phyloP scores from a whole-genome alignment of 177 flowering plant genomes.

The Vitis hybrid region DNA sequence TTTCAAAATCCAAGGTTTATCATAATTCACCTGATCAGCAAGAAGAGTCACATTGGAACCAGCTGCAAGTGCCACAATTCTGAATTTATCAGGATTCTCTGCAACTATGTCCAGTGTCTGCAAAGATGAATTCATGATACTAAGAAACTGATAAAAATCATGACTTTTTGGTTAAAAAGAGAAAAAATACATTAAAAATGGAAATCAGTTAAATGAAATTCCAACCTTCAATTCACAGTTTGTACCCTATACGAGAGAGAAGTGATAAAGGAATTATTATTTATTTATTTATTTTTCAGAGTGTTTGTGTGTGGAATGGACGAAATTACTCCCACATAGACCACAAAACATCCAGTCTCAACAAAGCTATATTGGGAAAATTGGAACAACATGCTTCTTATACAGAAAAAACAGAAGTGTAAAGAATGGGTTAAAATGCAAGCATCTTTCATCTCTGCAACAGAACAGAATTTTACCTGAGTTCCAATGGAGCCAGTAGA shows the following conservation, averaged over 20 bases:
- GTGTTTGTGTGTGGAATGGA: no score
- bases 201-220: no score
- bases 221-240: no score
- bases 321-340: no score
- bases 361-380: no score
- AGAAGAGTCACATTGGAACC: constrained; percentile 98
- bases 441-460: neutral
- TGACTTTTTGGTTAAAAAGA: neutral
- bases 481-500: constrained; percentile 99
- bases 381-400: neutral
- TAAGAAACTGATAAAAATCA: neutral
- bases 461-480: constrained; percentile 50
- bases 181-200: neutral
- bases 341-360: no score
- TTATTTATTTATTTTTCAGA: no score
- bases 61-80: constrained; percentile 93
- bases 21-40: constrained; percentile 79
- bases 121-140: constrained; percentile 7
- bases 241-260: no score
- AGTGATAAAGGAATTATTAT: no score
- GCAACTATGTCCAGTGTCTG: constrained; percentile 98
- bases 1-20: neutral
- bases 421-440: no score
- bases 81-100: constrained; percentile 91
- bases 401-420: neutral